Evolutionary conservation across 495 filamentous ascomycete species (phyloP), one percentile per base, ranked within the genome.

Genomic region (Xylaria acuta): DNA sequence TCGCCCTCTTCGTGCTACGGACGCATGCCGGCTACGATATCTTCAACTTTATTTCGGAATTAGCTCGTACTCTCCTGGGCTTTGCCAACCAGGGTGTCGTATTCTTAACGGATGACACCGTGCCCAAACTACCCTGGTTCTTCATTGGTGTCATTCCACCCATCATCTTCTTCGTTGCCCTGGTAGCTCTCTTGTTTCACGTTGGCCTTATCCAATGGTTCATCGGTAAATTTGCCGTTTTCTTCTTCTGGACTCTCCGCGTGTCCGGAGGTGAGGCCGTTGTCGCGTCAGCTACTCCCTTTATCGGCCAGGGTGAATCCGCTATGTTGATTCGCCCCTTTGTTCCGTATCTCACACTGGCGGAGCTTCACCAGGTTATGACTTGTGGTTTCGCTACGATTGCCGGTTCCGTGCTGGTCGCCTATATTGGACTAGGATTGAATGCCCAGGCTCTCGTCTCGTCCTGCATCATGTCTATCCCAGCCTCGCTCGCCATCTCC

Each of bases 191-290:
- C 30, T 80, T 94, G 18, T 97, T 92, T 83, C 90, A 96, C 83
- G 84, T 86, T 76, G 90, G 90, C 5, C 81, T 93, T 53, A 83
- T 97, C 30, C 94, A 97, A 82, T 97, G 94, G 94, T 91, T 92
- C 80, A 88, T 97, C 74, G 81, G 80, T 40, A 97, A 97, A 74
- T 93, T 95, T 73, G 94, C 94, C 73, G 85, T 89, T 62, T 93
- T 97, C 81, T 97, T 97, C 88, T 96, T 95, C 87, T 97, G 93
- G 92, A 85, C 82, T 54, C 90, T 97, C 86, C 86, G 88, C 11
- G 93, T 97, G n/a, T 96, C 93, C n/a, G 94, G 94, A 51, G 93
- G 92, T 58, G 94, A 97, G 78, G 93, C 94, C 30, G 92, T 97
- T 38, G 94, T 97, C 36, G 94, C 94, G 38, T 92, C 94, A 54